Conservation (phyloP, 129 eudicot genomes). For the Logfia minima region DNA sequence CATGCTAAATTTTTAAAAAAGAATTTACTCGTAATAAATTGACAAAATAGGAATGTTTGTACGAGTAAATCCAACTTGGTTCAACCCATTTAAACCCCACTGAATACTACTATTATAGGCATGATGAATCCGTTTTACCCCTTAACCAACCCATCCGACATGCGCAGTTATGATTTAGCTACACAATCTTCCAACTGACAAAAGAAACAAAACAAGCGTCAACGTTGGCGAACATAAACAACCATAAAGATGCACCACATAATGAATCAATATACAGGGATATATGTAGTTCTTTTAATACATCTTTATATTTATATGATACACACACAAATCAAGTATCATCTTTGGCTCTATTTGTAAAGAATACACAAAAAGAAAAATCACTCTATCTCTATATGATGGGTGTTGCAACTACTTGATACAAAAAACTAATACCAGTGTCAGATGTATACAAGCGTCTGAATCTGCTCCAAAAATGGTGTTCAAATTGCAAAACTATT, state of each 20-base stretch:
- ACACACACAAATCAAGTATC: conserved; percentile 2
- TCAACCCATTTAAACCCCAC: too few species aligned
- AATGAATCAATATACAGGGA: background rate
- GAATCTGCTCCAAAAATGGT: conserved; percentile 15
- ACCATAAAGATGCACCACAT: background rate
- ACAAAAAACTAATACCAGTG: background rate
- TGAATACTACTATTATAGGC: background rate
- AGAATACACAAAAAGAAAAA: background rate
- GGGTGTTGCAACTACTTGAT: conserved; percentile 11
- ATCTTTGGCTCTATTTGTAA: conserved; percentile 6
- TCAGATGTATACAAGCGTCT: conserved; percentile 8
- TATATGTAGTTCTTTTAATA: background rate
- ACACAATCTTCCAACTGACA: background rate
- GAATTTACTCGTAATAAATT: too few species aligned
- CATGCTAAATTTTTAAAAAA: too few species aligned
- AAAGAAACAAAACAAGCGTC: background rate
- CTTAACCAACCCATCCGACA: background rate
- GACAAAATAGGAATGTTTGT: too few species aligned
- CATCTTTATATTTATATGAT: conserved; percentile 7
- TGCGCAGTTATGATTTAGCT: background rate
- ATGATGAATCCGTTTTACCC: background rate
- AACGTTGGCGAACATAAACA: background rate
- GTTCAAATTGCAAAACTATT: background rate
- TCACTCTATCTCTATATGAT: conserved; percentile 4
- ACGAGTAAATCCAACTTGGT: too few species aligned